A percentile compares a stretch with the other conserved stretches of the same genome.
These are phyloP conservation scores for Podospora appendiculata DNA, from an alignment of 495 filamentous ascomycete genomes.

Conservation along the genomic window DNA sequence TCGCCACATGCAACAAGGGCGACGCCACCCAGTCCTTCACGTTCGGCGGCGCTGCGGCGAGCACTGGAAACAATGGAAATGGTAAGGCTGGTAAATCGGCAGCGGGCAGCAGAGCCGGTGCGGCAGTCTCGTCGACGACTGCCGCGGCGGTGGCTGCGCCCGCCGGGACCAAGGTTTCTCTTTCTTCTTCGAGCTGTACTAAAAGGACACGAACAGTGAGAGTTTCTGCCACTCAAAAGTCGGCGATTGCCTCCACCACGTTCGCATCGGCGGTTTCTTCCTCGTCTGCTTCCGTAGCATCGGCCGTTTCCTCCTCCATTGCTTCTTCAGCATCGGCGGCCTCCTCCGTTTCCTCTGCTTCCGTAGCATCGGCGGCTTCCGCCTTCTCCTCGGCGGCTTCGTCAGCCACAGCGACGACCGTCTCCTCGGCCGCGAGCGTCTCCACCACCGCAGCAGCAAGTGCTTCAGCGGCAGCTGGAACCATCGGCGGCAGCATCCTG, in stretches of 20 bases:
- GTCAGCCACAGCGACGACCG: not conserved
- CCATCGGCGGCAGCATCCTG: conserved; percentile 13
- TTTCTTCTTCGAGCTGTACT: conserved; percentile 5
- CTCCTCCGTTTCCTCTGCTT: not conserved
- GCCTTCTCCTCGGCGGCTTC: not conserved
- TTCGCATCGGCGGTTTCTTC: not conserved
- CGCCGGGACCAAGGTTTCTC: too few species aligned
- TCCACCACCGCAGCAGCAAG: not conserved
- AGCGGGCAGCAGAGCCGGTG: not conserved
- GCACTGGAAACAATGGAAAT: conserved; percentile 1
- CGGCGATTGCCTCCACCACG: not conserved
- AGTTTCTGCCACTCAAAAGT: not conserved
- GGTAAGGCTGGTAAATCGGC: conserved; percentile 1
- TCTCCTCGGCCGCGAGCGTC: not conserved
- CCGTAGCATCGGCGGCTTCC: not conserved
- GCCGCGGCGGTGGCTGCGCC: too few species aligned
- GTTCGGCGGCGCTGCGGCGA: conserved; percentile 23
- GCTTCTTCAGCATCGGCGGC: not conserved
- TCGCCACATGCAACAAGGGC: conserved; percentile 32
- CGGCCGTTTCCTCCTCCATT: not conserved
- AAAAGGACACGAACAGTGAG: conserved; percentile 12
- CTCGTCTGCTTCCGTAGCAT: not conserved
- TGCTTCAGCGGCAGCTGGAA: not conserved
- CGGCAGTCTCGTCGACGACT: too few species aligned
- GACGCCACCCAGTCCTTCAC: conserved; percentile 40